Conservation (phyloP, 2,329 filamentous ascomycete genomes). For the Xenosphaeropsis pyriputrescens region DNA sequence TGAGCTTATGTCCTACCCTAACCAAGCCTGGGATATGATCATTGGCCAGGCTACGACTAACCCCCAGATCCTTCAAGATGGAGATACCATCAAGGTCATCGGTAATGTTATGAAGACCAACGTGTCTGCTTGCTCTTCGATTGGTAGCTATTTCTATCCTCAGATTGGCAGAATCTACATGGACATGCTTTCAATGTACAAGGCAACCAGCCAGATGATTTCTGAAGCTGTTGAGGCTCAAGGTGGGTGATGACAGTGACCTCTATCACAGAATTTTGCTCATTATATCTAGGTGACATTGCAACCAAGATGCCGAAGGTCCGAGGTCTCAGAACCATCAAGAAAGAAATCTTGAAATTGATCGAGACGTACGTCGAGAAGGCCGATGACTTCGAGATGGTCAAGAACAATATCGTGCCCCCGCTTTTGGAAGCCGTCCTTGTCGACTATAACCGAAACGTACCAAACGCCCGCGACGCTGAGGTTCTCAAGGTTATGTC, state of each 20-base stretch:
- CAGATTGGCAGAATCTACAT: slow-evolving; percentile 96
- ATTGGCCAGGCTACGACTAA: slow-evolving; percentile 78
- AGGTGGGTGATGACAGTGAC: slow-evolving; percentile 31
- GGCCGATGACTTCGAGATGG: slow-evolving; percentile 87
- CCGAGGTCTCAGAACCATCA: slow-evolving; percentile 88
- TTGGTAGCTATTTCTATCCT: slow-evolving; percentile 94
- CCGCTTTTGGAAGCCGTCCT: slow-evolving; percentile 86
- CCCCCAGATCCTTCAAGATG: slow-evolving; percentile 75
- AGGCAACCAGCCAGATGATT: slow-evolving; percentile 89
- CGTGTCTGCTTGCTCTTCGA: slow-evolving; percentile 92
- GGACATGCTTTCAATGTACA: slow-evolving; percentile 99
- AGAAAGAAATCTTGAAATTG: slow-evolving; percentile 97
- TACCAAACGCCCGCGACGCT: slow-evolving; percentile 86
- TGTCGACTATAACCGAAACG: slow-evolving; percentile 93
- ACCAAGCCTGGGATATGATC: slow-evolving; percentile 89
- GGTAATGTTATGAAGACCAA: slow-evolving; percentile 99
- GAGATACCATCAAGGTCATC: slow-evolving; percentile 94
- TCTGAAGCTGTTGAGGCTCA: slow-evolving; percentile 81
- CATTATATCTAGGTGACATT: slow-evolving; percentile 51
- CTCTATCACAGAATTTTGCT: slow-evolving; percentile 8
- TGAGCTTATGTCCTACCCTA: slow-evolving; percentile 88
- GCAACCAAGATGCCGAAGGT: slow-evolving; percentile 97
- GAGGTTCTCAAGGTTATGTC: slow-evolving; percentile 97
- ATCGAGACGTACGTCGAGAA: slow-evolving; percentile 98
- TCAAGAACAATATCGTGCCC: slow-evolving; percentile 90